Evolutionary conservation across 1,284 basidiomycete species (phyloP), one percentile per base, ranked within the genome.

Genomic region (Fomitopsis schrenkii): DNA sequence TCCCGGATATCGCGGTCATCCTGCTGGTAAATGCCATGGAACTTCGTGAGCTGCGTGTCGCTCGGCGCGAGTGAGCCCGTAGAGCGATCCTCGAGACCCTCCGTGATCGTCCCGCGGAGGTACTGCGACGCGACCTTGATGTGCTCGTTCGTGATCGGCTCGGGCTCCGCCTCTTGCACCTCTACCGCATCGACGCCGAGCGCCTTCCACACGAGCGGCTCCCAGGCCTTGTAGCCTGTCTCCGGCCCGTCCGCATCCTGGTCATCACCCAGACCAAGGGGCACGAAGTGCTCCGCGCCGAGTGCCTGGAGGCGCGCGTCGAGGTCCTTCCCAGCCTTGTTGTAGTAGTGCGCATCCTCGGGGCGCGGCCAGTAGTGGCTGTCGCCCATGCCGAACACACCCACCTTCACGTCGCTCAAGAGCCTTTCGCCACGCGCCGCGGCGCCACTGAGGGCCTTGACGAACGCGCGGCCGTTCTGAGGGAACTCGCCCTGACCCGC

Each of bases 401-500:
- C 78, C 73, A 86, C 93, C 69, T 86, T 88, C 65, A 95, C 77
- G 63, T 87, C 86, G 45, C 76, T 66, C 58, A 93, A 79, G 8
- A 80, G 78, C 58, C 75, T 77, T 59, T 90, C 85, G 19, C 82
- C 82, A 41, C 81, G 79, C 19, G 82, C 75, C 0, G 81, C 81
- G 36, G 89, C 83, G 55, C 88, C 88, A 71, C 90, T 90, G 64
- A 96, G 68, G 2, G 92, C 84, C 80, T 97, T 99, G 83, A 91
- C 90, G 73, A 96, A 89, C 62, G 88, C 88, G 53, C 97, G 86
- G 44, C 92, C 97, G 75, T 99, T 99, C 79, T 98, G 96, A 28
- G 97, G 97, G 54, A 95, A 88, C 77, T 99, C 97, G 63, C 97
- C 97, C 76, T 99, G 97, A 30, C 97, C 97, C n/a, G 97, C 97